A percentile compares a stretch with the other conserved stretches of the same genome.
Conservation (phyloP, 345 rosid species). For the Eucalyptus globulus region DNA sequence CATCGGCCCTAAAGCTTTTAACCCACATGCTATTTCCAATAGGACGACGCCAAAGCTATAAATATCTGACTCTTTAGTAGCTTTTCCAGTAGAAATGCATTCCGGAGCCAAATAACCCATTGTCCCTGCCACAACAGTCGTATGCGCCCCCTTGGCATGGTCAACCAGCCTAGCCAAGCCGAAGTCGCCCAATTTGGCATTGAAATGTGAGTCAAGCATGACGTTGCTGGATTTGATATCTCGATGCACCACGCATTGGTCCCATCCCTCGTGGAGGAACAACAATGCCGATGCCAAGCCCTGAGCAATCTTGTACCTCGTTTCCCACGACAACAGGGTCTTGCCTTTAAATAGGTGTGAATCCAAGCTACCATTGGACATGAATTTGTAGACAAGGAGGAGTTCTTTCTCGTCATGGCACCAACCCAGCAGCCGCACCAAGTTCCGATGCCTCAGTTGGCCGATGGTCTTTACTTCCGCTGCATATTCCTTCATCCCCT, state of each 20-base stretch:
- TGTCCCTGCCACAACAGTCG: conserved; percentile 8
- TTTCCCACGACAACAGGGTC: conserved; percentile 6
- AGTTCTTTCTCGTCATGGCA: neutral
- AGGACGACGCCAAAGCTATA: conserved; percentile 14
- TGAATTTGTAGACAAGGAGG: conserved; percentile 7
- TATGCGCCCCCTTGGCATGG: conserved; percentile 1
- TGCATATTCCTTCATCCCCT: neutral
- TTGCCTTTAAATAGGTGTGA: conserved; percentile 3
- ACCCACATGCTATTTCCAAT: conserved; percentile 9
- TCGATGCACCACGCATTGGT: conserved; percentile 9
- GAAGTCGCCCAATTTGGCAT: conserved; percentile 19
- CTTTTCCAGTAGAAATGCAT: neutral
- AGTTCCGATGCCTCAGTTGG: neutral
- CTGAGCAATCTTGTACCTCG: neutral
- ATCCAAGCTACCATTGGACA: conserved; percentile 1
- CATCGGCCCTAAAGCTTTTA: neutral
- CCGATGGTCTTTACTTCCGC: neutral
- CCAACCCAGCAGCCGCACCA: neutral
- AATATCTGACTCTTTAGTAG: conserved; percentile 8
- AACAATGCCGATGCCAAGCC: conserved; percentile 15
- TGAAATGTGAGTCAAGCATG: conserved; percentile 3
- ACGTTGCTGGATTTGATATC: conserved; percentile 19
- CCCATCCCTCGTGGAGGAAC: conserved; percentile 9
- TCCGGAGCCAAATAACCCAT: conserved; percentile 10
- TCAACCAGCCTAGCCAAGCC: conserved; percentile 16